Evolutionary conservation across 495 filamentous ascomycete genomes (phyloP), one percentile per base, ranked within the genome.

Genomic region (Aspergillus haitiensis): DNA sequence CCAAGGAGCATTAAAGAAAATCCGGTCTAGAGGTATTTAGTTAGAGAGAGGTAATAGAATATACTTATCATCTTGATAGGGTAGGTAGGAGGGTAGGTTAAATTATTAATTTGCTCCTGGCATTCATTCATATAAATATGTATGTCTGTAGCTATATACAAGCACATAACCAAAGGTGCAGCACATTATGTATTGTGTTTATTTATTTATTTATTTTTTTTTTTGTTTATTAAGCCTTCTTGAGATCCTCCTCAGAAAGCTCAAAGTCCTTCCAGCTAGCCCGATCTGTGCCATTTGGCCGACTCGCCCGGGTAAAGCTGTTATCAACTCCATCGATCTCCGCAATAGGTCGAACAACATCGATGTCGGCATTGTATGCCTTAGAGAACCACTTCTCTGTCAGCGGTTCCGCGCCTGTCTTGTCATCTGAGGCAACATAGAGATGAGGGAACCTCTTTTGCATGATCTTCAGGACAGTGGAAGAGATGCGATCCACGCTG

Each of bases 401-500:
- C 52, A 75, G 62, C 5, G 70, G 56, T 16, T 67, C 70, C 34
- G 64, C 60, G 0, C 48, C 54, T 36, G 53, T 16, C 35, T 51
- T 58, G 34, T 46, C 34, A 12, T 61, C 69, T 10, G 70, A 58
- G 10, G 62, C 16, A 9, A 32, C 39, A 52, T 77, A 78, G 21
- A 79, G 63, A 40, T 75, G 72, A 15, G 76, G 76, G 65, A 75
- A 79, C 0, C 74, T 67, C 37, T 70, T 63, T 62, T 79, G 82
- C 81, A 91, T 82, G 31, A 82, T 83, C 59, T 73, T 78, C 66
- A 91, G 68, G 31, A 88, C 88, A 21, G 83, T 78, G 49, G 80
- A 81, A 31, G 86, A 85, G 44, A 92, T 84, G 50, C 87, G 84
- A 63, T 92, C 88, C 1, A 91, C 88, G 48, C 84, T 88, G 67